These are phyloP conservation scores for Penicillium italicum DNA, from an alignment of 2,329 filamentous ascomycete species.

Conservation along the genomic window DNA sequence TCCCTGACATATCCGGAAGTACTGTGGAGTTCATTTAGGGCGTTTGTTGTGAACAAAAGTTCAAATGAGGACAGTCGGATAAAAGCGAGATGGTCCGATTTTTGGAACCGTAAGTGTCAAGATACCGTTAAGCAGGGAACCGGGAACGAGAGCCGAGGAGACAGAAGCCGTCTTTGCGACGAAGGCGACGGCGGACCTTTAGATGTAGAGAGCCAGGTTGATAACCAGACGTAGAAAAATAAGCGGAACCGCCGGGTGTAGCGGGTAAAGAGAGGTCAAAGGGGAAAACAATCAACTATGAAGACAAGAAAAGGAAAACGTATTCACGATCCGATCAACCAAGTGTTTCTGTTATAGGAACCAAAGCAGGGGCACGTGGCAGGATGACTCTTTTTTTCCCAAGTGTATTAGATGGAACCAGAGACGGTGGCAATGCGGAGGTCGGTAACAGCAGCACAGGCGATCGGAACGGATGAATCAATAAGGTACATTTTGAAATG, in stretches of 20 bases:
- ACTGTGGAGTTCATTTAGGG: slow-evolving; percentile 26
- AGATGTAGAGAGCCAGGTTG: slow-evolving; percentile 21
- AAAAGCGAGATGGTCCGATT: slow-evolving; percentile 21
- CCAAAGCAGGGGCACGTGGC: slow-evolving; percentile 12
- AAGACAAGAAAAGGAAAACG: slow-evolving; percentile 14
- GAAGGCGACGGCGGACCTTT: slow-evolving; percentile 29
- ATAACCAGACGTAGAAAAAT: slow-evolving; percentile 8
- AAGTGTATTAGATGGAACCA: slow-evolving; percentile 21
- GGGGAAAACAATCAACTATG: slow-evolving; percentile 5
- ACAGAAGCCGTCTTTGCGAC: slow-evolving; percentile 25
- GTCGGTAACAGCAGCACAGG: slow-evolving; percentile 36
- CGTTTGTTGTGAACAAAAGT: slow-evolving; percentile 10
- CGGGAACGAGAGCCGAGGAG: slow-evolving; percentile 30
- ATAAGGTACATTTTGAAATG: slow-evolving; percentile 41
- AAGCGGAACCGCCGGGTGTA: slow-evolving; percentile 7
- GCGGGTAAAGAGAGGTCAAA: slow-evolving; percentile 4
- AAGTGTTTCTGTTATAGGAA: slow-evolving; percentile 21
- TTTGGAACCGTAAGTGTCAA: slow-evolving; percentile 20
- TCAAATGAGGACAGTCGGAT: slow-evolving; percentile 15
- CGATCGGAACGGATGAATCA: slow-evolving; percentile 37
- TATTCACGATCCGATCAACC: slow-evolving; percentile 24
- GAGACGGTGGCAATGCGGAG: slow-evolving; percentile 27
- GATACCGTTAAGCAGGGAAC: slow-evolving; percentile 28
- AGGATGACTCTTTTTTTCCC: slow-evolving; percentile 15
- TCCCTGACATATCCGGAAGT: slow-evolving; percentile 41